Evolutionary conservation across 2,329 filamentous ascomycete species (phyloP).

Genomic region (Stenocarpella maydis): DNA sequence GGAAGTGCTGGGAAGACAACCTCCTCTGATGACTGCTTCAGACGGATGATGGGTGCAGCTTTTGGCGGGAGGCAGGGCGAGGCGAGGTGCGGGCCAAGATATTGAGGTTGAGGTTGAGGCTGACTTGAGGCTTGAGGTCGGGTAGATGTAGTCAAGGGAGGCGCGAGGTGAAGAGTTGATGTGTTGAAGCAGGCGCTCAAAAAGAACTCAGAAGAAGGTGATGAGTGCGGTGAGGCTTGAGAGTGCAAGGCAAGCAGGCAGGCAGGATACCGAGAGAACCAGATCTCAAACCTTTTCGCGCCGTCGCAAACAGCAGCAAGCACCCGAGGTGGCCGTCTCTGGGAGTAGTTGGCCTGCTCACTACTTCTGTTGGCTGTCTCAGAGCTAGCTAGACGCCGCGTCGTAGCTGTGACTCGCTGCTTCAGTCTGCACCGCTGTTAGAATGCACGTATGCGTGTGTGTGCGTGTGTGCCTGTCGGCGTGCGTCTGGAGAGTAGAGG

Average conservation of each 20-base stretch:
- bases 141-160: constrained; percentile 35
- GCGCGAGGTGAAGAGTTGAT: constrained; percentile 32
- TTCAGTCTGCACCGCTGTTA: constrained; percentile 31
- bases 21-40: constrained; percentile 35
- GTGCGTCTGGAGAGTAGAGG: background rate
- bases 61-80: constrained; percentile 32
- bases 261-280: constrained; percentile 37
- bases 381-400: constrained; percentile 24
- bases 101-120: constrained; percentile 28
- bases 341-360: constrained; percentile 18
- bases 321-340: constrained; percentile 27
- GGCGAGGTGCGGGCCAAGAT: constrained; percentile 29
- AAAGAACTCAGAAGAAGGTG: constrained; percentile 35
- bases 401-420: constrained; percentile 33
- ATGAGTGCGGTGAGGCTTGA: constrained; percentile 33
- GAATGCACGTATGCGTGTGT: background rate
- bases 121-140: constrained; percentile 34
- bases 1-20: constrained; percentile 42
- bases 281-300: constrained; percentile 39
- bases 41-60: constrained; percentile 31
- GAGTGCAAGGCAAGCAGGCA: constrained; percentile 32
- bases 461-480: background rate
- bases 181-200: constrained; percentile 33
- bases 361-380: constrained; percentile 18
- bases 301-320: constrained; percentile 33